These are phyloP conservation scores for Linnemannia schmuckeri DNA, from an alignment of 192 early-diverging fungal species.

Conservation along the genomic window DNA sequence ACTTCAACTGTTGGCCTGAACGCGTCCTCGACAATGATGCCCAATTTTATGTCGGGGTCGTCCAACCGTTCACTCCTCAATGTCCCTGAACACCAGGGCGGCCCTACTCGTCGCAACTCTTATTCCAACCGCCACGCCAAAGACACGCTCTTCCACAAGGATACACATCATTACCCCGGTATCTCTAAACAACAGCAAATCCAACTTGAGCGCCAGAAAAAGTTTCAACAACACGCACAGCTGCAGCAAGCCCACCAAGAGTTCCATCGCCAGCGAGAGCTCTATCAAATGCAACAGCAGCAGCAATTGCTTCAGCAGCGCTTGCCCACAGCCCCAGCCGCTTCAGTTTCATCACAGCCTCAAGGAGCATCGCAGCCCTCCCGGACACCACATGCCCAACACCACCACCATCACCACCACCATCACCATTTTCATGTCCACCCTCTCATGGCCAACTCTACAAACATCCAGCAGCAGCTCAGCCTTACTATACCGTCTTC, in stretches of 20 bases:
- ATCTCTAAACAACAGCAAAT: slow-evolving; percentile 25
- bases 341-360: slow-evolving; percentile 6
- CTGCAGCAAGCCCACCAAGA: slow-evolving; percentile 32
- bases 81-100: background rate
- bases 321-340: background rate
- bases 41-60: slow-evolving; percentile 3
- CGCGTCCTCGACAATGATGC: slow-evolving; percentile 6
- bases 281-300: slow-evolving; percentile 23
- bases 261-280: slow-evolving; percentile 44
- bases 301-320: background rate
- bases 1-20: slow-evolving; percentile 19
- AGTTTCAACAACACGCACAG: slow-evolving; percentile 24
- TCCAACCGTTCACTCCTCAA: slow-evolving; percentile 10
- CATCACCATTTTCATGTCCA: slow-evolving; percentile 32
- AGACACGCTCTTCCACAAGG: slow-evolving; percentile 46
- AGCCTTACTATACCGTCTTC: background rate
- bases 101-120: background rate
- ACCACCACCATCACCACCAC: slow-evolving; percentile 29
- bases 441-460: background rate
- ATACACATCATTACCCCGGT: slow-evolving; percentile 16
- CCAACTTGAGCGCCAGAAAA: slow-evolving; percentile 21
- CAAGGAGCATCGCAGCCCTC: background rate
- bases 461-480: slow-evolving; percentile 5
- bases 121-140: slow-evolving; percentile 21
- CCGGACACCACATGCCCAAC: background rate